Conservation (phyloP, 352 stramenopile species). For the Globisporangium polare region DNA sequence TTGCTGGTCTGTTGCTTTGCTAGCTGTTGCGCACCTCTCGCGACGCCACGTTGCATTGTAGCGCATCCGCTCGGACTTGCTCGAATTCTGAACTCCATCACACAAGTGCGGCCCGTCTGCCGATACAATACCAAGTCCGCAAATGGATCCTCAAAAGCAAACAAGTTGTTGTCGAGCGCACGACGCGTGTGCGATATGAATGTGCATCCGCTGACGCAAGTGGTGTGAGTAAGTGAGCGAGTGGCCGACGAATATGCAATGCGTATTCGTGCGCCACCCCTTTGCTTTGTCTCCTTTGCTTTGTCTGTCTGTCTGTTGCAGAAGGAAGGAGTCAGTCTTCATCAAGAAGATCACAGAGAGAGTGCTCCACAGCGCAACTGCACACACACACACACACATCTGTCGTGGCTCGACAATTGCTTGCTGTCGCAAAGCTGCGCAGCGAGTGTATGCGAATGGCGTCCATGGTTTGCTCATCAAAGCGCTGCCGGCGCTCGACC, state of each 20-base stretch:
- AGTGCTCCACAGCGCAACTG: too few species aligned
- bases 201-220: neutral
- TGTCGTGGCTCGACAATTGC: too few species aligned
- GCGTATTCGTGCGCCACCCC: neutral
- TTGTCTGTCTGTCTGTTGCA: neutral
- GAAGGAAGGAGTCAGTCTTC: too few species aligned
- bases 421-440: too few species aligned
- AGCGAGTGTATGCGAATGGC: too few species aligned
- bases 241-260: neutral
- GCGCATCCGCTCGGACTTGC: neutral
- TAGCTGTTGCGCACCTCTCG: neutral
- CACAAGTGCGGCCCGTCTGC: neutral
- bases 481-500: too few species aligned
- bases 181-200: constrained; percentile 9
- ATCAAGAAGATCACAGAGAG: too few species aligned
- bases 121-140: neutral
- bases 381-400: too few species aligned
- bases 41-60: neutral
- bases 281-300: neutral
- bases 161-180: neutral
- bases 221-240: constrained; percentile 2
- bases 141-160: neutral
- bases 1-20: too few species aligned
- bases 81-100: neutral
- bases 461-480: too few species aligned